Evolutionary conservation across 2,329 filamentous ascomycete species (phyloP).

Genomic region (Talaromyces piceae): DNA sequence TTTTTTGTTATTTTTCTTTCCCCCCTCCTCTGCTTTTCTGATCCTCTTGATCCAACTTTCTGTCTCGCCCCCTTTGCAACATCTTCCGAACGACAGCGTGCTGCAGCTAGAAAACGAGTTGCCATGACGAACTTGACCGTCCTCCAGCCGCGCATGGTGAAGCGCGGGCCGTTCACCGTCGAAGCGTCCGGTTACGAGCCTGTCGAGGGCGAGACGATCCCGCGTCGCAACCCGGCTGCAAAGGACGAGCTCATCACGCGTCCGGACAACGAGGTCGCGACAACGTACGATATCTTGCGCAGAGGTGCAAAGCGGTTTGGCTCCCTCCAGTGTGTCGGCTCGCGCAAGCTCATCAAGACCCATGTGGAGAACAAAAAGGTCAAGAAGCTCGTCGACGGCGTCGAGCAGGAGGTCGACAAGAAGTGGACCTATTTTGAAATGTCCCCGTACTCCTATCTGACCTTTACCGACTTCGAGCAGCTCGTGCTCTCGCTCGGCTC

Average conservation of each 20-base stretch:
- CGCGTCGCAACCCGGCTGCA: slow-evolving; percentile 64
- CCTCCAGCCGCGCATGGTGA: slow-evolving; percentile 47
- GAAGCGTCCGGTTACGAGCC: slow-evolving; percentile 62
- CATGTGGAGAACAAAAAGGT: slow-evolving; percentile 84
- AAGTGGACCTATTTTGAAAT: slow-evolving; percentile 88
- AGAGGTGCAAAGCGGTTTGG: slow-evolving; percentile 58
- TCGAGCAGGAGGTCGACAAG: slow-evolving; percentile 74
- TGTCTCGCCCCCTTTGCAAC: too few species aligned
- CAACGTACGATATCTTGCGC: slow-evolving; percentile 70
- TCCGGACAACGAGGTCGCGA: slow-evolving; percentile 63
- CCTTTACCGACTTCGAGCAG: slow-evolving; percentile 71
- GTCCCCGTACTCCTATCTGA: slow-evolving; percentile 66
- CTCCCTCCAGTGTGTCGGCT: slow-evolving; percentile 60
- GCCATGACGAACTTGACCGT: slow-evolving; percentile 13
- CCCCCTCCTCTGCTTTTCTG: too few species aligned
- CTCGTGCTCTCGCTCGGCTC: slow-evolving; percentile 62
- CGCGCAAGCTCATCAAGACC: slow-evolving; percentile 64
- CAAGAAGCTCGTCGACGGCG: slow-evolving; percentile 78
- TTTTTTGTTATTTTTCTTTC: too few species aligned
- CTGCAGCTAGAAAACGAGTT: neutral
- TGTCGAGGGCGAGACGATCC: slow-evolving; percentile 74
- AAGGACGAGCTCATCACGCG: slow-evolving; percentile 62
- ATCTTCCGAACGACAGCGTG: neutral
- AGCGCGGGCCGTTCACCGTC: slow-evolving; percentile 67
- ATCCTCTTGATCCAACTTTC: too few species aligned